phyloP scores from a whole-genome alignment of 2,329 filamentous ascomycete genomes.

The Cladobotryum protrusum region DNA sequence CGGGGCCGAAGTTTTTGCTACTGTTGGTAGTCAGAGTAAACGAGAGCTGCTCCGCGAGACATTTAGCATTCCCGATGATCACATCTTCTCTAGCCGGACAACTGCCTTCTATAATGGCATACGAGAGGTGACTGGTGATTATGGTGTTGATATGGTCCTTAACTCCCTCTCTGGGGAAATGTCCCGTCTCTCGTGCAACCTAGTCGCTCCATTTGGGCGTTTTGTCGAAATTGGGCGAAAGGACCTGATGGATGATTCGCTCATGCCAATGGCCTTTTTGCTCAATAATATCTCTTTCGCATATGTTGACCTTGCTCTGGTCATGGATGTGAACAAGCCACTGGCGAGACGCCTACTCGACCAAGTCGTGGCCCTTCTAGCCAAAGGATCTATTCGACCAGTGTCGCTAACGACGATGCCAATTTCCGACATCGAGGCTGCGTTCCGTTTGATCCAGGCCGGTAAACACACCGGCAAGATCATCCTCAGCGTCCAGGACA shows the following conservation, averaged over 20 bases:
- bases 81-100: constrained; percentile 29
- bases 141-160: constrained; percentile 28
- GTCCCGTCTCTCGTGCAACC: constrained; percentile 26
- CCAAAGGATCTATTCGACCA: constrained; percentile 1
- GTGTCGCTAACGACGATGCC: constrained; percentile 14
- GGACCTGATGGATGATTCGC: constrained; percentile 21
- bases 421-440: constrained; percentile 27
- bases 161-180: constrained; percentile 25
- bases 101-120: constrained; percentile 23
- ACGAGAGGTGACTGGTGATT: constrained; percentile 17
- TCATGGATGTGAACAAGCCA: neutral
- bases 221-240: constrained; percentile 28
- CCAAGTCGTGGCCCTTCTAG: constrained; percentile 10
- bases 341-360: too few relatives aligned
- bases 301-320: constrained; percentile 8
- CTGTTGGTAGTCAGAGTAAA: constrained; percentile 24
- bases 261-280: constrained; percentile 1
- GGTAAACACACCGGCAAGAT: constrained; percentile 38
- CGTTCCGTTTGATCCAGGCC: constrained; percentile 34
- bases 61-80: constrained; percentile 24
- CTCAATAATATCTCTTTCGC: constrained; percentile 1
- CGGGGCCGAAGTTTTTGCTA: constrained; percentile 33
- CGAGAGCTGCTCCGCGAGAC: constrained; percentile 21
- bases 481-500: constrained; percentile 21
- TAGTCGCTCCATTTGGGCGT: constrained; percentile 12